Evolutionary conservation across 2,329 filamentous ascomycete genomes (phyloP).

Genomic region (Penicillium sp.): DNA sequence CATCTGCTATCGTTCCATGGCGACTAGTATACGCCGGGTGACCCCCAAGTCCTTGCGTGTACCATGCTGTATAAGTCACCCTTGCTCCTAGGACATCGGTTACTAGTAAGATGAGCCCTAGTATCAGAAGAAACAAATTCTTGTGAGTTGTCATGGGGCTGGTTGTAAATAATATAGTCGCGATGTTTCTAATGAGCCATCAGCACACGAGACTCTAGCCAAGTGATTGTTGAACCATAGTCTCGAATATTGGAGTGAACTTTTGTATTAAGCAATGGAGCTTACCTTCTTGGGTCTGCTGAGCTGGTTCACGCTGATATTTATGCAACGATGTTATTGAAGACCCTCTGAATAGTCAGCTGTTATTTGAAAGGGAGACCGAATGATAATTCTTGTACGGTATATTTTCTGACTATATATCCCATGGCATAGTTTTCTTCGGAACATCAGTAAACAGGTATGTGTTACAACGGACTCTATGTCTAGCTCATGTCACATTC

Average conservation of each 20-base stretch:
- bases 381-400: neutral
- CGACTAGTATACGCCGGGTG: neutral
- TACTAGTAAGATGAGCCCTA: neutral
- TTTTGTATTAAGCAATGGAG: neutral
- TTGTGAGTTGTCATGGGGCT: neutral
- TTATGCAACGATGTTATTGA: neutral
- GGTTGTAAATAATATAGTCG: neutral
- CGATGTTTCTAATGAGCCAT: neutral
- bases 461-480: neutral
- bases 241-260: neutral
- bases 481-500: neutral
- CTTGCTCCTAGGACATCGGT: neutral
- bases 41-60: neutral
- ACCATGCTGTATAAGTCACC: neutral
- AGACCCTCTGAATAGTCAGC: too few species aligned
- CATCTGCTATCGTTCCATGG: neutral
- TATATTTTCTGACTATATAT: neutral
- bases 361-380: neutral
- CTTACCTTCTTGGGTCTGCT: neutral
- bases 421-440: neutral
- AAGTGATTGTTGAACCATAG: neutral
- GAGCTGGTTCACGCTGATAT: neutral
- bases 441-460: neutral
- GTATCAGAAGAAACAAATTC: neutral
- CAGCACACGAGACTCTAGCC: neutral